Evolutionary conservation across 148 eudicot species (phyloP), one percentile per base, ranked within the genome.

Genomic region (Drosera capensis): DNA sequence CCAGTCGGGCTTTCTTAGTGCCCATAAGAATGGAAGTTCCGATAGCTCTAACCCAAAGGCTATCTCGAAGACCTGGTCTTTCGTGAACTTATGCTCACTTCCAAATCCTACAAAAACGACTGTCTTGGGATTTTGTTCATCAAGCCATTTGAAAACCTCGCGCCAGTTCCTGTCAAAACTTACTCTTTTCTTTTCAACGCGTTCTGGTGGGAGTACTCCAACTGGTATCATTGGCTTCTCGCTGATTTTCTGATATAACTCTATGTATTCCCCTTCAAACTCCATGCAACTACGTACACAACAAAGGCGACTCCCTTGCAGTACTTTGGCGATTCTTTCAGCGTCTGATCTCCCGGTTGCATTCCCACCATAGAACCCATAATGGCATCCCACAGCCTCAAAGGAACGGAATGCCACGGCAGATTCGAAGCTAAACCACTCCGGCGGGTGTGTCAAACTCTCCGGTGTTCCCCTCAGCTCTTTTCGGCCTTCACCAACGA

Each of bases 81-180:
- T 49, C 1, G 23, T 55, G 2, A 55, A 39, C 28, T 36, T 43
- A 36, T 40, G 55, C 46, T 53, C 66, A 5, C 46, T 48, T 0
- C 67, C 67, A 43, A 62, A 62, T 40, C 67, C 67, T 11, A 55
- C 61, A 36, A 62, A 55, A 19, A 55, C 51, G 13, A 62, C 51
- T 1, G 56, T 48, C 15, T 34, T 49, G 2, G 40, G 45, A 14
- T 21, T 23, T 25, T 55, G 60, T 9, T 36, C 40, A 40, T 62
- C 56, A 2, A 62, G 40, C 67, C 61, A 62, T 43, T 55, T 15
- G 31, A 62, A 62, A 17, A 29, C 42, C 23, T 43, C 23, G 0
- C 14, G 24, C 61, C 67, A 55, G 3, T 11, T 16, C 43, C 8
- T 49, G 14, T 54, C 55, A 3, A 31, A 22, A 20, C 20, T 20